phyloP scores from a whole-genome alignment of 2,329 filamentous ascomycete species.

The Tolypocladium endophyticum region DNA sequence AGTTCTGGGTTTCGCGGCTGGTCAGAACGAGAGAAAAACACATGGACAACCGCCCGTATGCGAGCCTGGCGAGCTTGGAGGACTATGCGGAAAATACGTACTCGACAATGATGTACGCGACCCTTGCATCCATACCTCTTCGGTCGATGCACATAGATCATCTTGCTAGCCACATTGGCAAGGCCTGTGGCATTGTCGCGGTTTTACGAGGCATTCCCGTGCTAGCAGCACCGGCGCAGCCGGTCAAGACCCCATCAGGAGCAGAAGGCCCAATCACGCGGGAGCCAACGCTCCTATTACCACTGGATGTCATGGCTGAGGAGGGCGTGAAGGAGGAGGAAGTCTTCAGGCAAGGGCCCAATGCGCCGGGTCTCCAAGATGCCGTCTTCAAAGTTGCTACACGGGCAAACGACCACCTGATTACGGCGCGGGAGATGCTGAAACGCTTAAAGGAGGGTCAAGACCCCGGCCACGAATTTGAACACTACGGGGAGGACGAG shows the following conservation, averaged over 20 bases:
- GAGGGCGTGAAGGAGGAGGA: slow-evolving; percentile 77
- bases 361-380: slow-evolving; percentile 74
- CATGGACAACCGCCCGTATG: slow-evolving; percentile 74
- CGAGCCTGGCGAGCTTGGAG: slow-evolving; percentile 63
- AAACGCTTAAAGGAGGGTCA: slow-evolving; percentile 64
- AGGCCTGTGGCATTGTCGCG: slow-evolving; percentile 79
- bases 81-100: slow-evolving; percentile 92
- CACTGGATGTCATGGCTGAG: slow-evolving; percentile 82
- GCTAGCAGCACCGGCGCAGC: slow-evolving; percentile 61
- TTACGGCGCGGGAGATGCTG: slow-evolving; percentile 87
- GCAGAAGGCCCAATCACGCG: slow-evolving; percentile 23
- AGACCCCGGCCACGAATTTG: slow-evolving; percentile 75
- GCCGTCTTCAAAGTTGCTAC: slow-evolving; percentile 90
- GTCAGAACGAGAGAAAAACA: slow-evolving; percentile 74
- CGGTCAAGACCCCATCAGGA: slow-evolving; percentile 31
- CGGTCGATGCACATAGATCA: slow-evolving; percentile 81
- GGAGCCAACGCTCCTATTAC: slow-evolving; percentile 59
- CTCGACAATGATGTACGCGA: slow-evolving; percentile 82
- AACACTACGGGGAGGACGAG: slow-evolving; percentile 71
- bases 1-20: slow-evolving; percentile 66
- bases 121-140: slow-evolving; percentile 67
- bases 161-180: slow-evolving; percentile 88
- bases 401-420: slow-evolving; percentile 87
- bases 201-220: slow-evolving; percentile 80
- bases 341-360: slow-evolving; percentile 67